These are phyloP conservation scores for Monosporascus sp. DNA, from an alignment of 2,329 filamentous ascomycete species.

Conservation along the genomic window DNA sequence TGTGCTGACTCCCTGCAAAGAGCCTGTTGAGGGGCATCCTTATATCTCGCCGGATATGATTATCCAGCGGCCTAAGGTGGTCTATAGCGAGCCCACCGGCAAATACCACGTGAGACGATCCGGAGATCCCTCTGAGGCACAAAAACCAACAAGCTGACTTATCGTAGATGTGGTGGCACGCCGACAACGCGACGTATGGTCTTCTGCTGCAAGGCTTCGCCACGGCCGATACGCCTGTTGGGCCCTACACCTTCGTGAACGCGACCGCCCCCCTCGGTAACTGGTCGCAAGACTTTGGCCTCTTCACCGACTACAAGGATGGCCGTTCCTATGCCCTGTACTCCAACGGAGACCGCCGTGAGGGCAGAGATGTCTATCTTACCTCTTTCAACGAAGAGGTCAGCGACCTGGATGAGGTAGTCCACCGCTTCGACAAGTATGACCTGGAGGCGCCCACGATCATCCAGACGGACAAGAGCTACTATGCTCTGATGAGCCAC, in stretches of 20 bases:
- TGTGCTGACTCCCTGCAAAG: slow-evolving; percentile 19
- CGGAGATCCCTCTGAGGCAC: not conserved
- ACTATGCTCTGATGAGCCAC: slow-evolving; percentile 57
- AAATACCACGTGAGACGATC: slow-evolving; percentile 47
- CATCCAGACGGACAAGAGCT: slow-evolving; percentile 53
- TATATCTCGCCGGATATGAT: slow-evolving; percentile 51
- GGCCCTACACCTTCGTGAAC: slow-evolving; percentile 49
- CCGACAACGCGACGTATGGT: slow-evolving; percentile 52
- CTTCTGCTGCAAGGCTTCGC: slow-evolving; percentile 52
- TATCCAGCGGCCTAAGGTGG: slow-evolving; percentile 58
- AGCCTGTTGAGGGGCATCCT: slow-evolving; percentile 47
- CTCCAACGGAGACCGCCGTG: slow-evolving; percentile 50
- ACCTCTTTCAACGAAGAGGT: slow-evolving; percentile 47
- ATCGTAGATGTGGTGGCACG: slow-evolving; percentile 51
- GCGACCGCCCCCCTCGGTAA: slow-evolving; percentile 52
- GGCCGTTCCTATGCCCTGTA: slow-evolving; percentile 51
- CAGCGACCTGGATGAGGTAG: slow-evolving; percentile 44
- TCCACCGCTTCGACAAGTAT: slow-evolving; percentile 52
- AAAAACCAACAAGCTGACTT: not conserved
- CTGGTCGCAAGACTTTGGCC: slow-evolving; percentile 58
- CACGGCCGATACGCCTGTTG: slow-evolving; percentile 43
- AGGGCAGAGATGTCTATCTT: slow-evolving; percentile 53
- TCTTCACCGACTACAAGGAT: slow-evolving; percentile 55
- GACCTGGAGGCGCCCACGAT: slow-evolving; percentile 57
- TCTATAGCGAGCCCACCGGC: slow-evolving; percentile 46